Conservation (phyloP, 345 rosid species). For the Corchorus olitorius region DNA sequence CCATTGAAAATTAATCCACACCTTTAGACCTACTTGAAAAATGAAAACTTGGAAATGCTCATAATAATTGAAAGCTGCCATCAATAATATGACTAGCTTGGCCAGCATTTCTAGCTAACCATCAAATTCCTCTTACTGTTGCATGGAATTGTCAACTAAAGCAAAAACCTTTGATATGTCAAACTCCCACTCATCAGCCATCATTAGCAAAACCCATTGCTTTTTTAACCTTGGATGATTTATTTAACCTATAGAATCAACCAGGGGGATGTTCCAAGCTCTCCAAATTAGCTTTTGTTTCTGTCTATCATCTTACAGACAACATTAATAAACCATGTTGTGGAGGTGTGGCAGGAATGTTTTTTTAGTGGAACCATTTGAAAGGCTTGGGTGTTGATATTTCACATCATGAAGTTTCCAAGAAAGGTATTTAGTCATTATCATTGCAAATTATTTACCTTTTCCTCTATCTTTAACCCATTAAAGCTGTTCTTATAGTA, state of each 20-base stretch:
- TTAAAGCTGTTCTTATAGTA: background rate
- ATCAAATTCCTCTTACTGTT: no score
- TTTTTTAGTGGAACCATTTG: background rate
- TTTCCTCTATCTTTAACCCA: background rate
- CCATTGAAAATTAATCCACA: no score
- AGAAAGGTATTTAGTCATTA: slow-evolving; percentile 9
- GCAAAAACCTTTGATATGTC: no score
- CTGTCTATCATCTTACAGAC: slow-evolving; percentile 12
- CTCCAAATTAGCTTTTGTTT: background rate
- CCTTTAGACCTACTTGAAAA: background rate
- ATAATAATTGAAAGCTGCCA: background rate
- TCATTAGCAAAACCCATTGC: no score
- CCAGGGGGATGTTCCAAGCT: no score
- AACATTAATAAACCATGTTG: slow-evolving; percentile 9
- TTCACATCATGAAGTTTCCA: slow-evolving; percentile 21
- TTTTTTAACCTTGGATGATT: no score
- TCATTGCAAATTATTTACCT: background rate
- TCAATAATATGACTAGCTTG: background rate
- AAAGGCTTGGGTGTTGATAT: slow-evolving; percentile 15
- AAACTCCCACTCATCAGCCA: no score
- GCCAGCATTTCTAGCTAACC: no score
- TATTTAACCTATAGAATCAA: no score
- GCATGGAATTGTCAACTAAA: no score
- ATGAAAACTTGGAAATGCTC: background rate
- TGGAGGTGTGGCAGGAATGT: background rate